Evolutionary conservation across 768 basidiomycete genomes (phyloP).

Genomic region (Brasilioporus rufonigricans): DNA sequence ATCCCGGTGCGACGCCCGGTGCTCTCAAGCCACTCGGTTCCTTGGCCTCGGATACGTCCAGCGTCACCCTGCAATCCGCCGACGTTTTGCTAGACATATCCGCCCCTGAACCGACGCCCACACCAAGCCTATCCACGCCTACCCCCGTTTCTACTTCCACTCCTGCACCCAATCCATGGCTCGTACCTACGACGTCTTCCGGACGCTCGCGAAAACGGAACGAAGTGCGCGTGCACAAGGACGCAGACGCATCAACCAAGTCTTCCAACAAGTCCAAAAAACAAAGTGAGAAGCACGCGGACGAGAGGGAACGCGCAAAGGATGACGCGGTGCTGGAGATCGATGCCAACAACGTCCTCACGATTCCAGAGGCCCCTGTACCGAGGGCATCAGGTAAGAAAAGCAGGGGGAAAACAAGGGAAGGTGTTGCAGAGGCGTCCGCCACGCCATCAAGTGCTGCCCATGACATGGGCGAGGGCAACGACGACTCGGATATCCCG

Average conservation of each 20-base stretch:
- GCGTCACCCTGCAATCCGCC: conserved; percentile 62
- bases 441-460: conserved; percentile 5
- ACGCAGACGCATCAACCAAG: conserved; percentile 57
- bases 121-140: conserved; percentile 17
- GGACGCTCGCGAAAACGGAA: conserved; percentile 70
- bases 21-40: conserved; percentile 28
- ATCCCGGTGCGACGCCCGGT: conserved; percentile 43
- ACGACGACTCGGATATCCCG: conserved; percentile 52
- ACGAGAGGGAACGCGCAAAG: conserved; percentile 53
- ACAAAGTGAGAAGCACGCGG: conserved; percentile 50
- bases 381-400: conserved; percentile 2
- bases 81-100: conserved; percentile 42
- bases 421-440: not conserved
- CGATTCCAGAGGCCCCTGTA: conserved; percentile 13
- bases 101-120: conserved; percentile 2
- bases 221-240: conserved; percentile 67
- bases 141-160: conserved; percentile 8
- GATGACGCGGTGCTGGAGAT: conserved; percentile 86
- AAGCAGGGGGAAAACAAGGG: conserved; percentile 16
- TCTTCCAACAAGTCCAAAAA: conserved; percentile 77
- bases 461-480: conserved; percentile 15
- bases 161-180: conserved; percentile 75
- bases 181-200: conserved; percentile 40
- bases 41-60: conserved; percentile 57
- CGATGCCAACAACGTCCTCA: conserved; percentile 31